Conservation (phyloP, 768 basidiomycete species). For the Tylopilus plumbeoviolaceoides region DNA sequence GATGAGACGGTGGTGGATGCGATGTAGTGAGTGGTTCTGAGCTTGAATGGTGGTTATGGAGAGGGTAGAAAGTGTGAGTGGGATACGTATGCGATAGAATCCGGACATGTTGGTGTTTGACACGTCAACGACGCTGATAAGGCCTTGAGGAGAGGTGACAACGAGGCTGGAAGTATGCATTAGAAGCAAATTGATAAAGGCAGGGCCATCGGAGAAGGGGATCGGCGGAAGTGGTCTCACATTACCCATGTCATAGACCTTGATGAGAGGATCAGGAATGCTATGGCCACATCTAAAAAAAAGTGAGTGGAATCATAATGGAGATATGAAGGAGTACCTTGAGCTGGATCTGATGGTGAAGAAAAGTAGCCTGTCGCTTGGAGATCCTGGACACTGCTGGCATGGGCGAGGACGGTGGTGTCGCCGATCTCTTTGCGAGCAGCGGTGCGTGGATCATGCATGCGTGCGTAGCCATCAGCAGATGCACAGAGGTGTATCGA, state of each 20-base stretch:
- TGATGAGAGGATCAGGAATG: constrained; percentile 86
- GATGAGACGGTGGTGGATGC: constrained; percentile 79
- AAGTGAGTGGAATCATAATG: constrained; percentile 8
- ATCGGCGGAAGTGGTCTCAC: too few relatives aligned
- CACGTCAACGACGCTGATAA: constrained; percentile 82
- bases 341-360: constrained; percentile 86
- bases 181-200: too few relatives aligned
- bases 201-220: too few relatives aligned
- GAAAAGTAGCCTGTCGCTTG: constrained; percentile 68
- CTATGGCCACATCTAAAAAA: constrained; percentile 79
- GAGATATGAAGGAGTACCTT: constrained; percentile 46
- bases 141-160: constrained; percentile 74
- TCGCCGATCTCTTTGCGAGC: too few relatives aligned
- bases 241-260: constrained; percentile 85
- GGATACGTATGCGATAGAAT: constrained; percentile 67
- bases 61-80: neutral
- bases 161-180: constrained; percentile 70
- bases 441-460: too few relatives aligned
- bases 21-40: constrained; percentile 71
- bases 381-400: too few relatives aligned
- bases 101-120: constrained; percentile 63
- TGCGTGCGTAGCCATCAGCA: too few relatives aligned
- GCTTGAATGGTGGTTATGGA: constrained; percentile 34
- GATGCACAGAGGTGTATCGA: too few relatives aligned
- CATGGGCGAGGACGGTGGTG: constrained; percentile 89